Percentiles rank a stretch among this genome's conserved stretches.
Evolutionary conservation across 495 filamentous ascomycete genomes (phyloP).

Genomic region (Penicillium bialowiezense): DNA sequence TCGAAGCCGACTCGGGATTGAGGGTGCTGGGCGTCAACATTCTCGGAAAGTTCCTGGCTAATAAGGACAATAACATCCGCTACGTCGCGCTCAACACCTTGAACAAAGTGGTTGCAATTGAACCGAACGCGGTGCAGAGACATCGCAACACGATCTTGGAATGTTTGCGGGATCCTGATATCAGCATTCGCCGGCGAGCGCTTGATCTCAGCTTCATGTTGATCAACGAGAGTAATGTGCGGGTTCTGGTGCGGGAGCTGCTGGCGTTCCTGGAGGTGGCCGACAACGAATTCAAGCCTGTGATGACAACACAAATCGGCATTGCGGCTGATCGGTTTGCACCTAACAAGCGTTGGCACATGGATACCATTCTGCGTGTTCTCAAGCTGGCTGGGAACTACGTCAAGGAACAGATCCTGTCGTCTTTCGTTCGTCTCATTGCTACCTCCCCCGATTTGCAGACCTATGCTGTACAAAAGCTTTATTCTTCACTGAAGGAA

Average conservation of each 20-base stretch:
- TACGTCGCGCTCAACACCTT: slow-evolving; percentile 97
- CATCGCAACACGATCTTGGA: slow-evolving; percentile 97
- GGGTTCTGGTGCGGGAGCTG: slow-evolving; percentile 86
- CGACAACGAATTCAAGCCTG: slow-evolving; percentile 97
- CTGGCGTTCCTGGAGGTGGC: slow-evolving; percentile 94
- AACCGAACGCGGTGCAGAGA: slow-evolving; percentile 94
- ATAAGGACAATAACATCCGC: slow-evolving; percentile 98
- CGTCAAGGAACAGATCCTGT: slow-evolving; percentile 95
- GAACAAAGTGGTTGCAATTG: slow-evolving; percentile 96
- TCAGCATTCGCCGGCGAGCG: slow-evolving; percentile 91
- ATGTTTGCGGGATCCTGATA: slow-evolving; percentile 96
- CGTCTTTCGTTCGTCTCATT: slow-evolving; percentile 92
- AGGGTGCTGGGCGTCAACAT: slow-evolving; percentile 96
- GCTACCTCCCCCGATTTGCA: slow-evolving; percentile 93
- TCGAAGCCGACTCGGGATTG: slow-evolving; percentile 92
- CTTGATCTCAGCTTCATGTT: slow-evolving; percentile 96
- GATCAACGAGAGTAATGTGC: slow-evolving; percentile 94
- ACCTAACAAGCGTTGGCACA: slow-evolving; percentile 95
- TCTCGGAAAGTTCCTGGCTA: slow-evolving; percentile 93
- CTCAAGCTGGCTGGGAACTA: slow-evolving; percentile 92
- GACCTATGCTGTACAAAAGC: slow-evolving; percentile 92
- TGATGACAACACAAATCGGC: slow-evolving; percentile 95
- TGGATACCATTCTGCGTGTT: slow-evolving; percentile 95
- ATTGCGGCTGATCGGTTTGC: slow-evolving; percentile 95
- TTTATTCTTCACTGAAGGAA: slow-evolving; percentile 85